Percentiles rank a stretch among this genome's conserved stretches.
Conservation (phyloP, 805 yeast genomes). For the Yarrowia porcina region DNA sequence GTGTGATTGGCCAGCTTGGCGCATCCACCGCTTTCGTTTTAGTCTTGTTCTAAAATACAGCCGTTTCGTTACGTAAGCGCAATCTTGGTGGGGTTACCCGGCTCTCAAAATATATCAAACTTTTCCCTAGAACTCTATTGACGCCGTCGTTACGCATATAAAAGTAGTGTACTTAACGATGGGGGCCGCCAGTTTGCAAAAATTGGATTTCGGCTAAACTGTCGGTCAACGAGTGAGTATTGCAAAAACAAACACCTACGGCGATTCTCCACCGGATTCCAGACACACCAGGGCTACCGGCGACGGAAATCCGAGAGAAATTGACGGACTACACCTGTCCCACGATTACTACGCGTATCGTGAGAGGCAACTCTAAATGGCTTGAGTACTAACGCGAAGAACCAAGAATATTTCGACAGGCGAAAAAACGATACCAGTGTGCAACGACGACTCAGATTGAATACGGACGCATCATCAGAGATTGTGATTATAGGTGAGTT, state of each 20-base stretch:
- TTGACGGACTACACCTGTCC: not conserved
- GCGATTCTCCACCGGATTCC: not conserved
- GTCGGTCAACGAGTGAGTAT: constrained; percentile 18
- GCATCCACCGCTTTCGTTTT: not conserved
- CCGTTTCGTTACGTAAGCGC: constrained; percentile 4
- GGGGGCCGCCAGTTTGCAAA: constrained; percentile 25
- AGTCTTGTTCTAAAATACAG: not conserved
- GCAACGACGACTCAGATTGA: not conserved
- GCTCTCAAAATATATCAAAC: constrained; percentile 3
- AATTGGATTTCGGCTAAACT: constrained; percentile 13
- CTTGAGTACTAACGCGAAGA: constrained; percentile 15
- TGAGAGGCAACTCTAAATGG: constrained; percentile 7
- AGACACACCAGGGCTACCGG: not conserved
- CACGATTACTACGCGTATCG: constrained; percentile 7
- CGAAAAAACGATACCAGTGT: not conserved
- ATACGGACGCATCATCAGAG: constrained; percentile 10
- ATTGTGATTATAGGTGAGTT: constrained; percentile 19
- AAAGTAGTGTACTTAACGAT: constrained; percentile 25
- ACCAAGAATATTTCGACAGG: not conserved
- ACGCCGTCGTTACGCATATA: constrained; percentile 20
- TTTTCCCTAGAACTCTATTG: constrained; percentile 13
- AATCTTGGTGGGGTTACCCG: constrained; percentile 19
- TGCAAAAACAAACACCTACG: not conserved
- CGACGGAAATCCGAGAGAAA: not conserved
- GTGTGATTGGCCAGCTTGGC: not conserved